Percentiles rank a stretch among this genome's conserved stretches.
Conservation (phyloP, 306 rosid species). For the Prunus salicina region DNA sequence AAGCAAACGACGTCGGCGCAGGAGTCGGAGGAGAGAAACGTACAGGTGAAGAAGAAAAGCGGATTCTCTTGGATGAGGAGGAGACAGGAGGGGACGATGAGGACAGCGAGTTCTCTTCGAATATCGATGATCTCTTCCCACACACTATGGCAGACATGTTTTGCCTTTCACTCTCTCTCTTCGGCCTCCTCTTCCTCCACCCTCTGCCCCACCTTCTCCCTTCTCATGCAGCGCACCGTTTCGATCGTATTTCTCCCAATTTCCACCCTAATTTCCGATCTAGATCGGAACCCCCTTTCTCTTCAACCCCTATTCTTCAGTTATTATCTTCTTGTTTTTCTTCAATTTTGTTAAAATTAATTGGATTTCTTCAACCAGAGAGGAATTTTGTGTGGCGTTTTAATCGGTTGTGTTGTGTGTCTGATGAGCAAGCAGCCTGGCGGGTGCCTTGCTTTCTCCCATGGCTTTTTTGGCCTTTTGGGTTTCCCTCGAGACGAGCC, state of each 20-base stretch:
- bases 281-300: neutral
- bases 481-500: neutral
- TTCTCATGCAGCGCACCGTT: conserved; percentile 49
- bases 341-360: neutral
- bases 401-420: neutral
- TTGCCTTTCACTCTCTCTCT: conserved; percentile 35
- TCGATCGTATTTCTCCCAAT: conserved; percentile 5
- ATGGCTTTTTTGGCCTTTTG: neutral
- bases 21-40: conserved; percentile 43
- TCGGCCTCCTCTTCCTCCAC: conserved; percentile 20
- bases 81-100: conserved; percentile 54
- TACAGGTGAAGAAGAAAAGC: conserved; percentile 62
- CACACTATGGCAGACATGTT: conserved; percentile 98
- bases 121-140: conserved; percentile 96
- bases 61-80: conserved; percentile 48
- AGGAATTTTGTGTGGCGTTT: neutral
- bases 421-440: neutral
- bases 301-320: neutral
- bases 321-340: no score
- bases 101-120: conserved; percentile 65
- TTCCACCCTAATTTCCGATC: neutral
- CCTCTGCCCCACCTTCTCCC: conserved; percentile 25
- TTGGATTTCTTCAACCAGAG: neutral
- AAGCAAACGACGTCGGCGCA: conserved; percentile 23
- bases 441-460: neutral